These are phyloP conservation scores for Circinella umbellata DNA, from an alignment of 371 early-diverging fungal genomes.

Conservation along the genomic window DNA sequence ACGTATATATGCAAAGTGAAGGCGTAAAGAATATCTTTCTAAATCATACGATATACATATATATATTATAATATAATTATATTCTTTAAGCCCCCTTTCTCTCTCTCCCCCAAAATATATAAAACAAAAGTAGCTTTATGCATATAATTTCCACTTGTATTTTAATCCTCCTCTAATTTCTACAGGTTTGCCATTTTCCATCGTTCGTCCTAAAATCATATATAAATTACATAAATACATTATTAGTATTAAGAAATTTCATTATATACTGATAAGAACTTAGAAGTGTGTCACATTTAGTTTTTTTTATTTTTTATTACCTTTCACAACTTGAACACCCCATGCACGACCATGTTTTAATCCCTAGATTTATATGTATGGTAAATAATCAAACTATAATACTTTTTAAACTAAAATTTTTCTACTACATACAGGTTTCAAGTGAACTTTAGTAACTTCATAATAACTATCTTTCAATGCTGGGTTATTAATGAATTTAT, in stretches of 20 bases:
- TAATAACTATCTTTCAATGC: constrained; percentile 35
- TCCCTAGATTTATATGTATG: constrained; percentile 24
- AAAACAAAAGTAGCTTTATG: neutral
- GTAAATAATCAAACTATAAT: neutral
- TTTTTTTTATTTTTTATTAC: constrained; percentile 12
- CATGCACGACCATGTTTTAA: constrained; percentile 34
- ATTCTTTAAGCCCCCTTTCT: neutral
- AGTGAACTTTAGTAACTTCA: constrained; percentile 40
- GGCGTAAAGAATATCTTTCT: neutral
- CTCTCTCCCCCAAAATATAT: neutral
- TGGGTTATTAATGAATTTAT: constrained; percentile 32
- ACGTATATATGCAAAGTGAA: too few species aligned
- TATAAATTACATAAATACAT: too few species aligned
- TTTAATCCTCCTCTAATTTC: constrained; percentile 41
- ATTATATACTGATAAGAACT: too few species aligned
- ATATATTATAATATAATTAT: too few species aligned
- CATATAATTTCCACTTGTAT: constrained; percentile 28
- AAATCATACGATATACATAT: constrained; percentile 1
- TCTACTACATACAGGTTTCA: constrained; percentile 29
- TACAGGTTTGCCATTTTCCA: constrained; percentile 37
- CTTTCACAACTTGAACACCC: constrained; percentile 41
- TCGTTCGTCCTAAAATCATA: constrained; percentile 30
- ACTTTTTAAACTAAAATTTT: too few species aligned
- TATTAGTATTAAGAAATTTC: too few species aligned
- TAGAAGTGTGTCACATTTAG: neutral